Base-by-base conservation (phyloP, 1,284 basidiomycete genomes). In the Phlebopus sp. region DNA sequence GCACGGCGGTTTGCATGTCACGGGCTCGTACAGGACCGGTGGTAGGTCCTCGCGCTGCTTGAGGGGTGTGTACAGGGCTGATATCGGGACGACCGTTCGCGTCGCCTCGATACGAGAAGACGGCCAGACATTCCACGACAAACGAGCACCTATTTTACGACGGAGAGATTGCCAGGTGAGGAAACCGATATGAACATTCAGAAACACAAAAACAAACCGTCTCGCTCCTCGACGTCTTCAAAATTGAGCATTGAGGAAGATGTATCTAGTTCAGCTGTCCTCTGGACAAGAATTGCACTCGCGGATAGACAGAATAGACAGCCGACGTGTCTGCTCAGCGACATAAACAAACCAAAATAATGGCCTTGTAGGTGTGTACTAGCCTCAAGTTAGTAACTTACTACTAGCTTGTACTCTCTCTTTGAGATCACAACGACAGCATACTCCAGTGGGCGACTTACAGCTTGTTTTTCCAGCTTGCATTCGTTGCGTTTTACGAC, bases 61-160 rank as follows among this genome's bases (percentile, higher is more conserved):
- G 59, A 99, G 76, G 14, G 97, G 96, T 0, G 92, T 95, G 75
- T 99, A 99, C n/a, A 99, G 79, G 13, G 96, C 93, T 25, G 94
- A 87, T 64, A 99, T 97, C 57, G 96, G 96, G 6, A 99, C 96
- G 40, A 99, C 97, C 10, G 94, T 99, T 58, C 97, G 81, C 37
- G 95, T 98, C 8, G 95, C 92, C 73, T 99, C 97, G 72, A 98
- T 92, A 59, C 95, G 85, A 55, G 92, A 94, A 35, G 94, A 95
- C 1, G 96, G 94, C 93, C 95, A 99, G 50, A 95, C 92, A 70
- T 99, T 99, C 96, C 96, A 98, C 49, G 93, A 96, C 60, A 95
- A 77, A 51, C 92, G 82, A 40, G 95, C 84, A 61, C 92, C 92
- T 95, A 59, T 8, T 35, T 31, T 2, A 4, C 25, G 29, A 45